Evolutionary conservation across 2,329 filamentous ascomycete species (phyloP), one percentile per base, ranked within the genome.

Genomic region (Pochonia chlamydosporia): DNA sequence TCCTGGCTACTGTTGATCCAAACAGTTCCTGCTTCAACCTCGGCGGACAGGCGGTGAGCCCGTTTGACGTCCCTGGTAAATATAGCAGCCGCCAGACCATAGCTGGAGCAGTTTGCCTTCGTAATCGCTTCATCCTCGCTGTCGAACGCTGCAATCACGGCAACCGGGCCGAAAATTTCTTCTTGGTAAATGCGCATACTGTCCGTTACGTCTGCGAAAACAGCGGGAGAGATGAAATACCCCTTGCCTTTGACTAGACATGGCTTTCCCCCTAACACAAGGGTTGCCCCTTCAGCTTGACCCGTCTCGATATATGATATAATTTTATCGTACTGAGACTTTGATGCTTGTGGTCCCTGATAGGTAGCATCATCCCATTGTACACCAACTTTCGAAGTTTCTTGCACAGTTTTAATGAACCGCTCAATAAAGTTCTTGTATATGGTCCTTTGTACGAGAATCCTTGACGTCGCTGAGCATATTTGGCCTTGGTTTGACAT

Each of bases 141-240:
- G 72, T 82, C 83, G 76, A 92, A 92, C 73, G 89, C 90, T 71
- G 82, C 76, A 57, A 92, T 82, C 57, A 84, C 78, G 71, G 81
- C 85, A 51, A 93, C 87, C 47, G 87, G 87, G 53, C 87, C 87
- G 65, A 93, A 93, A 67, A 92, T 90, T 72, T 93, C 87, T 70
- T 91, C 86, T 68, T 87, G 78, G 69, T 88, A 81, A 62, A 74
- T 67, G 5, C 57, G 60, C 70, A 73, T 73, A n/a, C 59, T 52
- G 14, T 62, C 53, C 4, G 59, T 65, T 1, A 73, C 70, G 9
- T 65, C 59, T 5, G 67, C 68, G 53, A 73, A 71, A 25, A 74
- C 59, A 3, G 71, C 73, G 1, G 71, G 71, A 52, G 69, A 63
- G 43, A 74, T 64, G 50, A 72, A 74, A 58, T 61, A 74, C 2